phyloP scores from a whole-genome alignment of 2,329 filamentous ascomycete species.

The Aspergillus spinulosporus region DNA sequence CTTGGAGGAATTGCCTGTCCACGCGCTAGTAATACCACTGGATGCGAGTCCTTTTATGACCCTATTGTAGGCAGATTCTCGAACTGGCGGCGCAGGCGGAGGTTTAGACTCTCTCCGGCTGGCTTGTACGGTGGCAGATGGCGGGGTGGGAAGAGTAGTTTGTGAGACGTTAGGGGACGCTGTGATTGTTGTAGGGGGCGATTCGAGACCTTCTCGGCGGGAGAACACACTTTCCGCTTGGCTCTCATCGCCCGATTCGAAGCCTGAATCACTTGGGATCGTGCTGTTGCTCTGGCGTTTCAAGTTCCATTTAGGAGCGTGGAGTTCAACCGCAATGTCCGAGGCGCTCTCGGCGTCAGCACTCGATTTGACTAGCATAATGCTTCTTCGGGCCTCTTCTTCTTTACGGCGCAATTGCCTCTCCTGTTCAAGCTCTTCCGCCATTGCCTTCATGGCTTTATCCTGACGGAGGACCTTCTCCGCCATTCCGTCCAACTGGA shows the following conservation, averaged over 20 bases:
- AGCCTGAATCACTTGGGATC: slow-evolving; percentile 57
- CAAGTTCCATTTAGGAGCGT: slow-evolving; percentile 34
- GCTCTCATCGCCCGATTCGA: slow-evolving; percentile 59
- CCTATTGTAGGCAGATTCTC: slow-evolving; percentile 44
- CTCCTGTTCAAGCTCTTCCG: slow-evolving; percentile 50
- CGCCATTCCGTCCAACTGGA: slow-evolving; percentile 62
- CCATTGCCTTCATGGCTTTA: slow-evolving; percentile 55
- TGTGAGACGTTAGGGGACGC: slow-evolving; percentile 41
- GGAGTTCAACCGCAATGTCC: slow-evolving; percentile 35
- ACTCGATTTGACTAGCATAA: slow-evolving; percentile 31
- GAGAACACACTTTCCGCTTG: slow-evolving; percentile 52
- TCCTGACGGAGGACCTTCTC: slow-evolving; percentile 57
- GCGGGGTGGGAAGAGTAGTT: slow-evolving; percentile 31
- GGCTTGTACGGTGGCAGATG: slow-evolving; percentile 35
- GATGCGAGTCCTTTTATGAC: slow-evolving; percentile 45
- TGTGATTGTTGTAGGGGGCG: slow-evolving; percentile 39
- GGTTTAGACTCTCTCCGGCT: slow-evolving; percentile 33
- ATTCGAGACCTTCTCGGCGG: slow-evolving; percentile 36
- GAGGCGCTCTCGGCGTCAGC: slow-evolving; percentile 38
- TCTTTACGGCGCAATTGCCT: slow-evolving; percentile 41
- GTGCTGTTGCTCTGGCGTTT: slow-evolving; percentile 44
- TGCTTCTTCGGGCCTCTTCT: slow-evolving; percentile 40
- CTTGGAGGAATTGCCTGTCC: slow-evolving; percentile 32
- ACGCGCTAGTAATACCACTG: slow-evolving; percentile 34
- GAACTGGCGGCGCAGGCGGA: slow-evolving; percentile 21